Evolutionary conservation across 2,329 filamentous ascomycete species (phyloP), one percentile per base, ranked within the genome.

Genomic region (Fusarium kyushuense): DNA sequence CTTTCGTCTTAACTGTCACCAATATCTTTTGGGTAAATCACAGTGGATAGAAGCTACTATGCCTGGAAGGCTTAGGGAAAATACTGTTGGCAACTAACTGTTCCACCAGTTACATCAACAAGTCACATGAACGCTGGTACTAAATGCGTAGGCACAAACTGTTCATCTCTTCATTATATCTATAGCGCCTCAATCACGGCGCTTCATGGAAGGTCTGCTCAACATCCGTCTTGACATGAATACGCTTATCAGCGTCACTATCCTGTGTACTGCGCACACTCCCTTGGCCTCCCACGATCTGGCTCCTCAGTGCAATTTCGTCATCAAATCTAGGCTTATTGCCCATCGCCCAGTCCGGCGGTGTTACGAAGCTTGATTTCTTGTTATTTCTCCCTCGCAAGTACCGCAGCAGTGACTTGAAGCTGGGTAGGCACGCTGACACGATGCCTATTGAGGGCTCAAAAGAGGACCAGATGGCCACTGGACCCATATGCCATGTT

Each of bases 381-480:
- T 29, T 62, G 6, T 19, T 43, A 6, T 30, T 45, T 30, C 13
- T 65, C 2, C 11, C 16, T 4, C 61, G 46, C 0, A 64, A 13
- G 3, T 42, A 46, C 14, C 61, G 17, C 6, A 64, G 3, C 2
- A 64, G 51, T 0, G 61, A 33, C 23, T 64, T 64, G 53, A 64
- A 64, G 41, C 61, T 64, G 1, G 61, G 60, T 0, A 64, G 16
- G 11, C 61, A 64, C 0, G 61, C 61, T 12, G 61, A 64, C 1
- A 65, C 53, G 0, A 65, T 64, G 11, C 61, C 60, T 23, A 64
- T 32, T 7, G 61, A 64, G 3, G 61, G 61, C 3, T 64, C 61
- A 1, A 65, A 60, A 0, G 61, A 64, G 6, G 61, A 64, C 61
- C 53, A 65, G 5, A 65, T 64, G 3, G 59, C 59, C 16, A 64